Base-by-base conservation (phyloP, 1,284 basidiomycete genomes). In the Ustilago sp. region DNA sequence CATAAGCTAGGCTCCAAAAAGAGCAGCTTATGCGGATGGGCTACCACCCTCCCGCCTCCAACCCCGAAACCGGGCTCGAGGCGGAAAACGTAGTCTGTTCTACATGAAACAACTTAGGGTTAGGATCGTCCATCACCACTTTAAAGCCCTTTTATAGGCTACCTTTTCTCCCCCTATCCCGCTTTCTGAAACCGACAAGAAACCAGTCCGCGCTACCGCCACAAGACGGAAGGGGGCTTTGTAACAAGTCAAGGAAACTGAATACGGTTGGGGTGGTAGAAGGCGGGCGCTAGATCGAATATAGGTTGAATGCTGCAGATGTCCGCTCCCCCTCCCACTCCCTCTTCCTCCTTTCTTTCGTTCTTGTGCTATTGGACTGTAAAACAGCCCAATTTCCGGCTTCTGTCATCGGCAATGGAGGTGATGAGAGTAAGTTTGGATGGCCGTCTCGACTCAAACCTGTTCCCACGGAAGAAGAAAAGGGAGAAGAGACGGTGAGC, bases 41-140 rank as follows among this genome's bases (percentile, higher is more conserved):
- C 12, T 15, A 6, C 13, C 39, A 41, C 17, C 17, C 39, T 15
- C 13, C 39, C 11, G 17, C 6, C 39, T 15, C 11, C 39, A 23
- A 36, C 12, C 17, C 31, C 19, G 12, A 51, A 32, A 51, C 19
- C 38, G 38, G 17, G 38, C 12, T 34, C 19, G 8, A 15, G 19
- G 39, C 35, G n/a, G 6, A 8, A 19, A 19, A 54, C 7, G 19
- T 23, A 41, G 11, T 12, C 13, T 15, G 39, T 15, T 41, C 39
- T 41, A 17, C 39, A 15, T 15, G 17, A 55, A 69, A 36, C 51
- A 78, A 78, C 76, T 78, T 78, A 78, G 76, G 76, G 76, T 78
- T 78, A 78, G 71, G 76, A 78, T 78, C 76, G 76, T 78, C 76
- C 32, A 55, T 36, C 36, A 78, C 76, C 76, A 34, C 76, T 74